Evolutionary conservation across 2,329 filamentous ascomycete species (phyloP).

Genomic region (Trichophyton verrucosum): DNA sequence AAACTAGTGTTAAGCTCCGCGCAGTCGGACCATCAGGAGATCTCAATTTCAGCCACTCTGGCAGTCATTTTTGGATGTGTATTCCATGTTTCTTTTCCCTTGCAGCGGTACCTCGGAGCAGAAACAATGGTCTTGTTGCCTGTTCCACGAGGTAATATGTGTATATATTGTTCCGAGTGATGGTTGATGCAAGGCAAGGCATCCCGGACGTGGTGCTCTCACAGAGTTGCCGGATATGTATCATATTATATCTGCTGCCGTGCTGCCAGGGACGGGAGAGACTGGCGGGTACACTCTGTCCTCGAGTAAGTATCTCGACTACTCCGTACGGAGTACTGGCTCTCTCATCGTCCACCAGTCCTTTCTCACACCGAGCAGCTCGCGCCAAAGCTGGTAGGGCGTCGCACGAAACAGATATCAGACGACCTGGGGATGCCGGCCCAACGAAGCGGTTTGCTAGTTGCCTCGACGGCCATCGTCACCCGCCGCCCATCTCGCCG

Average conservation of each 20-base stretch:
- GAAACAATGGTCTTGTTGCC: neutral
- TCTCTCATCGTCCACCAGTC: no score
- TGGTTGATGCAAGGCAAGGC: neutral
- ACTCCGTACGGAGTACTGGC: no score
- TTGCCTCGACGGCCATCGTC: neutral
- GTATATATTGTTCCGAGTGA: neutral
- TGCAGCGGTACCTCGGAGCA: neutral
- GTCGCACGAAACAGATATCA: neutral
- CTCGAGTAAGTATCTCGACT: no score
- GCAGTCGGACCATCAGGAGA: neutral
- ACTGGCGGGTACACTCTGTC: no score
- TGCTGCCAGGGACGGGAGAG: no score
- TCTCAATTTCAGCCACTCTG: neutral
- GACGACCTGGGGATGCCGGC: neutral
- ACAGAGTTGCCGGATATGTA: neutral
- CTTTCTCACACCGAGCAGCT: no score
- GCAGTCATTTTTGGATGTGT: no score
- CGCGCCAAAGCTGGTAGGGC: neutral
- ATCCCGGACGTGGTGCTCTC: neutral
- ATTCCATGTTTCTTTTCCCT: neutral
- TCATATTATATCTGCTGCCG: neutral
- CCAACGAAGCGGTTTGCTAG: no score
- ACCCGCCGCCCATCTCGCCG: neutral
- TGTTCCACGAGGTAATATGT: neutral
- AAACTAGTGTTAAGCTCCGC: no score